These are phyloP conservation scores for Allium sativum DNA, from an alignment of 106 monocot species.

Conservation along the genomic window DNA sequence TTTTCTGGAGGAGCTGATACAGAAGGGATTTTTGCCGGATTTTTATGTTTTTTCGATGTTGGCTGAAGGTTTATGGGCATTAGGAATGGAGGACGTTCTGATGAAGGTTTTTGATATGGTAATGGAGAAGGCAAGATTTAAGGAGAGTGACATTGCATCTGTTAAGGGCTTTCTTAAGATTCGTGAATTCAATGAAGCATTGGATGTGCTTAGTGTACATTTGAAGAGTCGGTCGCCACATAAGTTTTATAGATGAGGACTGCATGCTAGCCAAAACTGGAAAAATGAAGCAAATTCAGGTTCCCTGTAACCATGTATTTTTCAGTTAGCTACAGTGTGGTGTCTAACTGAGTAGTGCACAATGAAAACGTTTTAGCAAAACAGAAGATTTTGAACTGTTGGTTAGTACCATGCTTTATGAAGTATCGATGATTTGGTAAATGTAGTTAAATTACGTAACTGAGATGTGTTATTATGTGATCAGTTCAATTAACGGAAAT, in stretches of 20 bases:
- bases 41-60: constrained; percentile 61
- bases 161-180: constrained; percentile 79
- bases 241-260: constrained; percentile 17
- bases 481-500: too few relatives aligned
- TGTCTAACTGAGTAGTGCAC: too few relatives aligned
- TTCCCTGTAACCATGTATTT: too few relatives aligned
- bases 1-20: constrained; percentile 67
- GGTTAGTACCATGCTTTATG: too few relatives aligned
- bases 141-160: constrained; percentile 32
- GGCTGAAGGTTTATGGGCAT: constrained; percentile 65
- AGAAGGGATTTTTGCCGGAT: constrained; percentile 70
- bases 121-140: constrained; percentile 51
- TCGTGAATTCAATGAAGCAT: constrained; percentile 61
- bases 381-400: too few relatives aligned
- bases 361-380: background rate
- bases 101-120: constrained; percentile 37
- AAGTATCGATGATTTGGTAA: too few relatives aligned
- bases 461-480: too few relatives aligned
- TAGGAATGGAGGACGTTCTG: constrained; percentile 78
- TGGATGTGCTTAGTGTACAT: constrained; percentile 34
- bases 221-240: constrained; percentile 22
- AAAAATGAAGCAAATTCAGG: too few relatives aligned
- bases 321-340: too few relatives aligned
- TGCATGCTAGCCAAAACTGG: background rate
- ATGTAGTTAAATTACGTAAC: too few relatives aligned